A percentile compares a stretch with the other conserved stretches of the same genome.
Conservation (phyloP, 2,329 filamentous ascomycete genomes). For the Cryphonectria radicalis region DNA sequence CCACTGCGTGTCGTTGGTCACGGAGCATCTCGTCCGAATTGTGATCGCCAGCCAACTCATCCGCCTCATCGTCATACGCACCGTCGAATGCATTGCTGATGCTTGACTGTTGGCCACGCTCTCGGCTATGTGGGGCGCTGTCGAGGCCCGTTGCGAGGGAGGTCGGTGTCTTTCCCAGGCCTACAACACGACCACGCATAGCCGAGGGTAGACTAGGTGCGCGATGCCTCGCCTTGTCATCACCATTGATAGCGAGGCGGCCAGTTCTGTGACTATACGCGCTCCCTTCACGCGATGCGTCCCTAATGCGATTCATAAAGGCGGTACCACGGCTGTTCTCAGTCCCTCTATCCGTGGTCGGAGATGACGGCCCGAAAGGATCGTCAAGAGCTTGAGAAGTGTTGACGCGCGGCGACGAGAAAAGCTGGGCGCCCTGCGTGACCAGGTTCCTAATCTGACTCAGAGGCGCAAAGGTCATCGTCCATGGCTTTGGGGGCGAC, state of each 20-base stretch:
- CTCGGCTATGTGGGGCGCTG: neutral
- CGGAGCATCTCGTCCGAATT: conserved; percentile 27
- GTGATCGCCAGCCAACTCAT: conserved; percentile 30
- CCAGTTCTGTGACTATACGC: conserved; percentile 20
- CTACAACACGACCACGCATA: neutral
- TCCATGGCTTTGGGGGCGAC: conserved; percentile 35
- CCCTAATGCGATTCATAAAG: conserved; percentile 28
- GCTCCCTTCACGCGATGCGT: conserved; percentile 26
- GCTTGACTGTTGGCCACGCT: neutral
- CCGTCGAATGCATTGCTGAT: conserved; percentile 30
- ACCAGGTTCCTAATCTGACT: conserved; percentile 40
- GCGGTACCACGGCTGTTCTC: conserved; percentile 28
- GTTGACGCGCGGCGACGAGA: conserved; percentile 36
- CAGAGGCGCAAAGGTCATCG: conserved; percentile 36
- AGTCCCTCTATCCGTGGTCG: conserved; percentile 13
- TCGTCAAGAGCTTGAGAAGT: conserved; percentile 25
- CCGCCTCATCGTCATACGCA: conserved; percentile 30
- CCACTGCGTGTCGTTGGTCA: conserved; percentile 32
- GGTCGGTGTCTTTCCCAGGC: neutral
- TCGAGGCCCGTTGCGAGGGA: neutral
- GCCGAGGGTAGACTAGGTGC: neutral
- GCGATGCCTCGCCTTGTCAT: conserved; percentile 24
- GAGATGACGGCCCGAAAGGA: conserved; percentile 28
- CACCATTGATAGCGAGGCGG: conserved; percentile 9
- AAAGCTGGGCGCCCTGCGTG: conserved; percentile 36